Evolutionary conservation across 306 rosid species (phyloP).

Genomic region (Quercus alba): DNA sequence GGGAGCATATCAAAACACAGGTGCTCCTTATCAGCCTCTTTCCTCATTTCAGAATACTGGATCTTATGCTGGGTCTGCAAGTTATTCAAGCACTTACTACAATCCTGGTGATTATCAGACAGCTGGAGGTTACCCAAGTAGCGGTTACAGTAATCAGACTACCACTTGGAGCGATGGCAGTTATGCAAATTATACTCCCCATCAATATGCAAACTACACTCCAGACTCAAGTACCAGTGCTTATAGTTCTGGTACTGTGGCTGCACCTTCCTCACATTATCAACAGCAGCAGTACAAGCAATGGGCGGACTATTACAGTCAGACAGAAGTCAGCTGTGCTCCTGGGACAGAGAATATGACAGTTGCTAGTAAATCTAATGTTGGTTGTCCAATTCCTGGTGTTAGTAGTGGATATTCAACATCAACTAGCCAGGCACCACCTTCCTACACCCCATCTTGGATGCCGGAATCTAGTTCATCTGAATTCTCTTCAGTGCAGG

Average conservation of each 20-base stretch:
- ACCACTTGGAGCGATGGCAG: conserved; percentile 72
- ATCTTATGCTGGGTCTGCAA: conserved; percentile 98
- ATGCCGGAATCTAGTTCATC: conserved; percentile 74
- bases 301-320: conserved; percentile 93
- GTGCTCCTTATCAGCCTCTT: conserved; percentile 99
- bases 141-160: conserved; percentile 72
- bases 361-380: conserved; percentile 54
- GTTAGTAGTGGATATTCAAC: conserved; percentile 52
- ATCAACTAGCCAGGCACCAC: conserved; percentile 55
- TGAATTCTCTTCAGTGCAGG: conserved; percentile 75
- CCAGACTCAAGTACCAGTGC: conserved; percentile 54
- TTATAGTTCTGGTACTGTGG: conserved; percentile 58
- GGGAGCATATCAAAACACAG: conserved; percentile 99
- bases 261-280: conserved; percentile 60
- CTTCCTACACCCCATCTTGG: conserved; percentile 66
- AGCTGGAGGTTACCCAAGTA: conserved; percentile 83
- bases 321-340: conserved; percentile 96
- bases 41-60: conserved; percentile 99
- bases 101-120: conserved; percentile 99
- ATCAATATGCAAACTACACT: conserved; percentile 70
- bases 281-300: conserved; percentile 83
- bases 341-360: conserved; percentile 95
- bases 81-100: conserved; percentile 99
- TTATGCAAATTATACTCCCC: conserved; percentile 69
- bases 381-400: conserved; percentile 57